Evolutionary conservation across 768 basidiomycete species (phyloP).

Genomic region (Tricholoma flavovirens): DNA sequence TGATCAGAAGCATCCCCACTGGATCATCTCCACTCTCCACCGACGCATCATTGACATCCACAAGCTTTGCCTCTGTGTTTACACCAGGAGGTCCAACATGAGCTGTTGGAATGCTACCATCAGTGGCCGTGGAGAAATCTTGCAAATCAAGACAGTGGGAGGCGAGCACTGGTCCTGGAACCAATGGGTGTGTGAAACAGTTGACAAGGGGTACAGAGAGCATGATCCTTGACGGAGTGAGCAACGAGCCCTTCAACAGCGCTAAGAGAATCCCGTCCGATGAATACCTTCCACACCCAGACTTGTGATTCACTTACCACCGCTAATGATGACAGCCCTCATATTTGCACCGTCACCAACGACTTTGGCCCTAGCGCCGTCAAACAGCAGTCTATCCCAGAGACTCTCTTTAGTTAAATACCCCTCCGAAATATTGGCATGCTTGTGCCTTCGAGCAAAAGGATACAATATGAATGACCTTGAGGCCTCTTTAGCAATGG

Average conservation of each 20-base stretch:
- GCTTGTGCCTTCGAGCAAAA: constrained; percentile 76
- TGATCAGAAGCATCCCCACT: constrained; percentile 50
- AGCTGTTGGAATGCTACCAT: constrained; percentile 28
- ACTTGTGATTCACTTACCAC: constrained; percentile 41
- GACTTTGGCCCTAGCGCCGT: constrained; percentile 52
- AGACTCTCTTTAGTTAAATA: constrained; percentile 71
- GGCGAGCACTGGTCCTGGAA: constrained; percentile 74
- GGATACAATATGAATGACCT: constrained; percentile 49
- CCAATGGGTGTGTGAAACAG: constrained; percentile 52
- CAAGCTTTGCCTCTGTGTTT: constrained; percentile 81
- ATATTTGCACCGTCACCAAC: constrained; percentile 60
- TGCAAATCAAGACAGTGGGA: constrained; percentile 86
- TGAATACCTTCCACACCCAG: constrained; percentile 1
- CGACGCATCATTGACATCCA: constrained; percentile 55
- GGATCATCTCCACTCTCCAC: constrained; percentile 68
- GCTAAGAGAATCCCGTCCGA: constrained; percentile 29
- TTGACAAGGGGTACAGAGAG: constrained; percentile 75
- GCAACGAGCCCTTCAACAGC: constrained; percentile 37
- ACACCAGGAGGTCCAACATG: constrained; percentile 69
- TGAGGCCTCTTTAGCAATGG: constrained; percentile 50
- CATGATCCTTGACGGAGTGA: constrained; percentile 65
- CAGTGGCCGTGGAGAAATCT: constrained; percentile 38
- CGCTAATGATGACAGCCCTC: constrained; percentile 66
- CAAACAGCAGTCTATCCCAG: constrained; percentile 82
- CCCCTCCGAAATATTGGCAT: constrained; percentile 62